phyloP scores from a whole-genome alignment of 495 filamentous ascomycete species.

The Aspergillus nidulans region DNA sequence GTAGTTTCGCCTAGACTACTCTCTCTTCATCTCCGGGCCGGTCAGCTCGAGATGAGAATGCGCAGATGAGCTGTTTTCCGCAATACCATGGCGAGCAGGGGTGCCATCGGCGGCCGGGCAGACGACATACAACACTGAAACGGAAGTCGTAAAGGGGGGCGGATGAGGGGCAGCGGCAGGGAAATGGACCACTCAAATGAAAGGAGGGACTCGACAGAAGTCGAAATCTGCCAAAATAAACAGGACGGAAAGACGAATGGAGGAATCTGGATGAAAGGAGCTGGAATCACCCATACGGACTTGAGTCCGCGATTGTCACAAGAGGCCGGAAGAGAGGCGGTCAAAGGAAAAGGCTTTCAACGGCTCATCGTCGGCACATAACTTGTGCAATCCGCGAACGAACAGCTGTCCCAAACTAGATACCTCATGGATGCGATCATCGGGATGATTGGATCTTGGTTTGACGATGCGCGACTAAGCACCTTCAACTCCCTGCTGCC shows the following conservation, averaged over 20 bases:
- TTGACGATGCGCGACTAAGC: constrained; percentile 9
- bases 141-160: constrained; percentile 15
- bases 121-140: constrained; percentile 18
- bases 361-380: constrained; percentile 14
- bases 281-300: constrained; percentile 9
- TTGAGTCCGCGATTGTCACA: constrained; percentile 6
- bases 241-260: constrained; percentile 3
- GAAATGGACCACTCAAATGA: constrained; percentile 16
- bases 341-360: constrained; percentile 15
- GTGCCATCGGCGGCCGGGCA: constrained; percentile 15
- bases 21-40: constrained; percentile 26
- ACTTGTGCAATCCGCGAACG: constrained; percentile 15
- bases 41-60: constrained; percentile 17
- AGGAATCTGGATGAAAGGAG: constrained; percentile 7
- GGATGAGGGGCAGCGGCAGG: constrained; percentile 20
- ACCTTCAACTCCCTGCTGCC: constrained; percentile 16
- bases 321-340: constrained; percentile 18
- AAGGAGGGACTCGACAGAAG: constrained; percentile 4
- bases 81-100: constrained; percentile 22
- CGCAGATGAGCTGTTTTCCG: constrained; percentile 13
- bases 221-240: constrained; percentile 10
- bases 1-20: constrained; percentile 22
- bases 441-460: constrained; percentile 16
- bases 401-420: constrained; percentile 8
- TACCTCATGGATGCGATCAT: constrained; percentile 12